Percentiles rank a stretch among this genome's conserved stretches.
These are phyloP conservation scores for Tardiomyces blankii DNA, from an alignment of 1,139 yeast species.

Conservation along the genomic window DNA sequence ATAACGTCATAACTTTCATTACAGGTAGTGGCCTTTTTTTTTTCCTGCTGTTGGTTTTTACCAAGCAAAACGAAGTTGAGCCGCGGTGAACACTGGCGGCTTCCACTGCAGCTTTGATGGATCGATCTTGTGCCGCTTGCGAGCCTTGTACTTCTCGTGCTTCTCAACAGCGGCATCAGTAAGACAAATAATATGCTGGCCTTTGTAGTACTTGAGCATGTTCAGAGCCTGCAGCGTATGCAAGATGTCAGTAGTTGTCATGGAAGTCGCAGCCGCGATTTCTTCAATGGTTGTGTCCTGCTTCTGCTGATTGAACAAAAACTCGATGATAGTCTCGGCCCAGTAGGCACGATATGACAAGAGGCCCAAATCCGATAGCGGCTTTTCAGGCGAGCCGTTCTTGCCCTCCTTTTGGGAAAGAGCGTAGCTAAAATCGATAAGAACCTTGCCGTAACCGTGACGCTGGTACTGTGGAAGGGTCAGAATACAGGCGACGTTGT, in stretches of 20 bases:
- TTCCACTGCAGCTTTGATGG: slow-evolving; percentile 73
- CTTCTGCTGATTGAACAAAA: slow-evolving; percentile 52
- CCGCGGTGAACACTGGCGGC: slow-evolving; percentile 94
- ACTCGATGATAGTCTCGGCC: slow-evolving; percentile 79
- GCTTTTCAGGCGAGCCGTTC: slow-evolving; percentile 95
- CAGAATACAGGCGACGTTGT: slow-evolving; percentile 92
- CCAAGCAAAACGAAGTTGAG: slow-evolving; percentile 94
- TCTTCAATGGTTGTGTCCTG: slow-evolving; percentile 86
- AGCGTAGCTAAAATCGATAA: slow-evolving; percentile 89
- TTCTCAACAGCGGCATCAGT: slow-evolving; percentile 74
- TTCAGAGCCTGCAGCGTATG: slow-evolving; percentile 89
- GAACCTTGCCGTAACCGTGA: slow-evolving; percentile 82
- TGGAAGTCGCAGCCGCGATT: slow-evolving; percentile 72
- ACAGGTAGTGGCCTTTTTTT: neutral
- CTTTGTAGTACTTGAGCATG: slow-evolving; percentile 84
- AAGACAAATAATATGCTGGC: slow-evolving; percentile 87
- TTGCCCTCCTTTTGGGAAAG: slow-evolving; percentile 79
- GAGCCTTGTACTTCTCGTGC: slow-evolving; percentile 62
- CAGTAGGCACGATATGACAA: slow-evolving; percentile 91
- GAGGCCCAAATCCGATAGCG: slow-evolving; percentile 86
- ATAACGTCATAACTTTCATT: neutral
- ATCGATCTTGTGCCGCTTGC: slow-evolving; percentile 70
- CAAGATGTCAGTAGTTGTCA: slow-evolving; percentile 93
- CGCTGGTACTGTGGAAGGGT: slow-evolving; percentile 95
- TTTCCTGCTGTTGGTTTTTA: slow-evolving; percentile 21